Evolutionary conservation across 108 stramenopile species (phyloP), one percentile per base, ranked within the genome.

Genomic region (Epithemia pelagica): DNA sequence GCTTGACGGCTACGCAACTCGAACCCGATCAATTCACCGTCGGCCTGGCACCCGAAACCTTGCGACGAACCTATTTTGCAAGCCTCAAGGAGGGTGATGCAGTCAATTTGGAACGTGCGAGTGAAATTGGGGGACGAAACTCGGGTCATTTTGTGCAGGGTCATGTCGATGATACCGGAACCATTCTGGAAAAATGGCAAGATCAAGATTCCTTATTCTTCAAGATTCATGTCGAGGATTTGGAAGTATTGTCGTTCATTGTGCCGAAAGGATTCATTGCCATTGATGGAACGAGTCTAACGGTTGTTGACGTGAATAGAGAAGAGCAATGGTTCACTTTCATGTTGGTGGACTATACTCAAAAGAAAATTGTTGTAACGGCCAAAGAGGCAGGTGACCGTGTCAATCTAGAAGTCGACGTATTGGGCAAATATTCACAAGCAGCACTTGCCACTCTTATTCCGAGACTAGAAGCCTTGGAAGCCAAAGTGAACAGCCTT

Each of bases 281-380:
- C 5, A 83, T 98, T 58, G 99, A 99, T 75, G 99, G 99, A 19
- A 96, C 96, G 0, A 86, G 84, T 23, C 76, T 99, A 65, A 99
- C 99, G 10, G 96, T 99, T 2, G 94, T 95, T 18, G 82, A 95
- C 33, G 83, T 75, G 23, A 68, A 78, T 30, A 68, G 28, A 5
- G 72, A 67, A 23, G 84, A 82, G 27, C 67, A 82, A 30, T 94
- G 91, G 83, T 99, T 99, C 69, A 92, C 92, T 5, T 94, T 99
- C 80, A 99, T 99, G 99, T 80, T 99, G 66, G 86, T 99, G n/a
- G 92, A 95, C 59, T 96, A 98, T 73, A 99, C 99, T 0, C 99
- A 99, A 75, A 88, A 89, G 82, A 80, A 91, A 57, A 95, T 98
- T 58, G 82, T 95, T 29, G 70, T 98, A 19, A 95, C 96, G 0